Conservation (phyloP, 176 grass and related monocot species). For the Stipa capillata region DNA sequence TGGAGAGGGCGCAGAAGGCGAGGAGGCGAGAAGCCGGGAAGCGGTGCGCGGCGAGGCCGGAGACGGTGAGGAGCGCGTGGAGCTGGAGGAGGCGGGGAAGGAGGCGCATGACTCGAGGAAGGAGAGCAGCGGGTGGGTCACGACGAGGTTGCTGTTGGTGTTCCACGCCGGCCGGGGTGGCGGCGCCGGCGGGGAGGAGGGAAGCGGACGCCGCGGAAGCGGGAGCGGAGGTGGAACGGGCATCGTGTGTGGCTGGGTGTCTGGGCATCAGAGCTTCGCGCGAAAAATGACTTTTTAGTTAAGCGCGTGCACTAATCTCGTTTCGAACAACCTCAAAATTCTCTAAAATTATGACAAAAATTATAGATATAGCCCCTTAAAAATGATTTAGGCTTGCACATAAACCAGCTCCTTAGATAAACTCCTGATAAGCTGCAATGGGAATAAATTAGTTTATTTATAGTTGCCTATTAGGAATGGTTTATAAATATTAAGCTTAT, state of each 20-base stretch:
- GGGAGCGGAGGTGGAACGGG: background rate
- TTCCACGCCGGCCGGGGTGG: conserved; percentile 45
- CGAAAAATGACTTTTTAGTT: no score
- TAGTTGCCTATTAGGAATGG: no score
- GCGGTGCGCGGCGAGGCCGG: conserved; percentile 47
- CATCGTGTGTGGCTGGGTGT: background rate
- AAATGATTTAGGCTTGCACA: no score
- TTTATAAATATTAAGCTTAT: no score
- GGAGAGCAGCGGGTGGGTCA: conserved; percentile 62
- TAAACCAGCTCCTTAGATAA: no score
- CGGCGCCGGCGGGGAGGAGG: background rate
- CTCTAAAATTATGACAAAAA: no score
- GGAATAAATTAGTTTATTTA: no score
- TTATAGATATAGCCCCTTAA: no score
- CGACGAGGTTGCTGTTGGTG: conserved; percentile 54
- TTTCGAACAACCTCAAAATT: no score
- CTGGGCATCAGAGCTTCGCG: background rate
- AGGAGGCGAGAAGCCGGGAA: conserved; percentile 62
- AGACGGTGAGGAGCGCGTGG: conserved; percentile 49
- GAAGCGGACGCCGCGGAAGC: background rate
- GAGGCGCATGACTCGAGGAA: conserved; percentile 58
- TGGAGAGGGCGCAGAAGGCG: conserved; percentile 64
- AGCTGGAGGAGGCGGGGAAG: conserved; percentile 59
- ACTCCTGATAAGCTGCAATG: no score
- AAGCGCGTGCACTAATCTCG: no score